A percentile compares a stretch with the other conserved stretches of the same genome.
phyloP scores from a whole-genome alignment of 2,329 filamentous ascomycete genomes.

The Ceratocystis diversiconidia region DNA sequence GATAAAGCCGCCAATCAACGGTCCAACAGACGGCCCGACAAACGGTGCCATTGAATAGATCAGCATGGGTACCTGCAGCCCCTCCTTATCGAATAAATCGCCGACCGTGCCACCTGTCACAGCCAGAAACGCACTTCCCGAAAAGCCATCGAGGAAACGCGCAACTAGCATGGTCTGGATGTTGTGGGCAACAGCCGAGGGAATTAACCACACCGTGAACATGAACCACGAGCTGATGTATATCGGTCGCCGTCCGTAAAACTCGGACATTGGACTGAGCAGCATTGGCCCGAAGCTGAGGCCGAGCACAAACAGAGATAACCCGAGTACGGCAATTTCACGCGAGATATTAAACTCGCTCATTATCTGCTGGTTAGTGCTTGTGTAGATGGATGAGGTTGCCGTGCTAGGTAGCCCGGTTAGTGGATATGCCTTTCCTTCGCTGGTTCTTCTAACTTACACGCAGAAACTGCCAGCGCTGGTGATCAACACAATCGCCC shows the following conservation, averaged over 20 bases:
- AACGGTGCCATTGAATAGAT: constrained; percentile 57
- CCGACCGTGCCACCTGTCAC: constrained; percentile 79
- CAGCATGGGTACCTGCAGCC: constrained; percentile 71
- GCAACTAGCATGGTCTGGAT: constrained; percentile 65
- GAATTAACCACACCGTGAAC: constrained; percentile 69
- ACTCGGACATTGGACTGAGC: constrained; percentile 52
- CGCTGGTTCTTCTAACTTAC: constrained; percentile 37
- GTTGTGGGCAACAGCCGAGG: constrained; percentile 67
- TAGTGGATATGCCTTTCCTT: neutral
- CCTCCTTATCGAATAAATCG: constrained; percentile 55
- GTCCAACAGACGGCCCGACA: constrained; percentile 45
- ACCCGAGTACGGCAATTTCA: constrained; percentile 61
- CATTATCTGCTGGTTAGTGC: constrained; percentile 64
- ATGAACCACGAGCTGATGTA: constrained; percentile 61
- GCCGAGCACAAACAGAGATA: constrained; percentile 73
- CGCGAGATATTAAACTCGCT: constrained; percentile 57
- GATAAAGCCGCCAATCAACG: constrained; percentile 63
- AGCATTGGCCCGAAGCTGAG: constrained; percentile 50
- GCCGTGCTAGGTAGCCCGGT: constrained; percentile 45
- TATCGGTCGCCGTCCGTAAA: constrained; percentile 70
- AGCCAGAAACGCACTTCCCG: constrained; percentile 52
- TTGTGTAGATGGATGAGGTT: constrained; percentile 77
- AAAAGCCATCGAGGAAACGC: constrained; percentile 63
- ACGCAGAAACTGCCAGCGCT: constrained; percentile 65
- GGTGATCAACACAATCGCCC: constrained; percentile 65